Evolutionary conservation across 441 rosid species (phyloP).

Genomic region (Geranium incanum): DNA sequence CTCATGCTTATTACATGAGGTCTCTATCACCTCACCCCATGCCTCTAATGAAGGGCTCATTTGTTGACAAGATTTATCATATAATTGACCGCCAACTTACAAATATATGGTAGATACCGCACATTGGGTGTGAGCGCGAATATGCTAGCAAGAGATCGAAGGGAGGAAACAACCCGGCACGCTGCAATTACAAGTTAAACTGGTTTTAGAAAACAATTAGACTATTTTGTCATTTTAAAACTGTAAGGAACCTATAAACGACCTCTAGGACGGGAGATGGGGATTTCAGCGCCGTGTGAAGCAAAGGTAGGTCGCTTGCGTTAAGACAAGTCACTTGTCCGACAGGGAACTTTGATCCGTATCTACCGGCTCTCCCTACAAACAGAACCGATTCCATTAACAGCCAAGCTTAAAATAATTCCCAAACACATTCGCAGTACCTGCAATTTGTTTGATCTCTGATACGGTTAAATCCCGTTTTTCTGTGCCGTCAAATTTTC

Average conservation of each 20-base stretch:
- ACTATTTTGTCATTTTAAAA: background rate
- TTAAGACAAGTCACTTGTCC: constrained; percentile 87
- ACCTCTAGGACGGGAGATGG: constrained; percentile 80
- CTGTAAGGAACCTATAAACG: constrained; percentile 1
- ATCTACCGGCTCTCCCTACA: constrained; percentile 90
- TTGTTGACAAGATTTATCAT: background rate
- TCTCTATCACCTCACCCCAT: too few relatives aligned
- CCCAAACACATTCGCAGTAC: constrained; percentile 23
- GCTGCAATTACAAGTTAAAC: constrained; percentile 34
- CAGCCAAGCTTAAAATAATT: background rate
- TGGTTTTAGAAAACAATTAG: constrained; percentile 26
- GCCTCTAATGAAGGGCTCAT: background rate
- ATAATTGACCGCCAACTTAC: constrained; percentile 29
- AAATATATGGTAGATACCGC: constrained; percentile 56
- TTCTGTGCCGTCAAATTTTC: constrained; percentile 70
- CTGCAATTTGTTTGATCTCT: constrained; percentile 96
- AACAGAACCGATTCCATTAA: constrained; percentile 9
- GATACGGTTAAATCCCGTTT: constrained; percentile 63
- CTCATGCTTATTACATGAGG: too few relatives aligned
- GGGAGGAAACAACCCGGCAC: constrained; percentile 79
- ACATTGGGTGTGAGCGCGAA: constrained; percentile 56
- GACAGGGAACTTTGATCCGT: constrained; percentile 69
- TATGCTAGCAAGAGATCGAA: constrained; percentile 67
- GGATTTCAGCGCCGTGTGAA: constrained; percentile 53
- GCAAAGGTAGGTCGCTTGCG: constrained; percentile 61